These are phyloP conservation scores for Ilyonectria sp. DNA, from an alignment of 2,329 filamentous ascomycete genomes.

Conservation along the genomic window DNA sequence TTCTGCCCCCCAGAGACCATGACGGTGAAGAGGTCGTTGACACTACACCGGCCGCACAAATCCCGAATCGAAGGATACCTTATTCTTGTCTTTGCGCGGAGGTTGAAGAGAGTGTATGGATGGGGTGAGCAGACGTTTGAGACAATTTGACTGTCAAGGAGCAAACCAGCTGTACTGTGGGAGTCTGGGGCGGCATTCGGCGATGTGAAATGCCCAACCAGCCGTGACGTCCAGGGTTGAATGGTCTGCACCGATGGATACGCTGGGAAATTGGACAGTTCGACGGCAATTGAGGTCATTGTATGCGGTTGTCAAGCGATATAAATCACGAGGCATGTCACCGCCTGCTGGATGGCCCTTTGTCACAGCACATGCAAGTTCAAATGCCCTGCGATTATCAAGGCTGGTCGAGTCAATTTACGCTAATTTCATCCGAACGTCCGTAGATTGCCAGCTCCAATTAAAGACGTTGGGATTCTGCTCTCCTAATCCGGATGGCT, in stretches of 20 bases:
- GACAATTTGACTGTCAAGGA: neutral
- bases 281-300: neutral
- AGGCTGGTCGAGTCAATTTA: too few species aligned
- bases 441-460: neutral
- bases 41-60: conserved; percentile 56
- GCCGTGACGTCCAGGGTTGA: neutral
- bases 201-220: neutral
- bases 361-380: too few species aligned
- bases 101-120: conserved; percentile 54
- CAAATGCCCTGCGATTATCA: too few species aligned
- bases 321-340: too few species aligned
- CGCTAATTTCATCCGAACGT: neutral
- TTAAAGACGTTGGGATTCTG: neutral
- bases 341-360: too few species aligned
- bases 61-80: conserved; percentile 54
- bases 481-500: neutral
- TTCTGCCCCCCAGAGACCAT: conserved; percentile 52
- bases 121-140: conserved; percentile 54
- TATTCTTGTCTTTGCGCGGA: conserved; percentile 47
- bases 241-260: neutral
- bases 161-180: neutral
- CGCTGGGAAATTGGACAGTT: neutral
- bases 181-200: neutral
- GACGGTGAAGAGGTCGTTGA: conserved; percentile 48
- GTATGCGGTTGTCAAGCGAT: neutral